These are phyloP conservation scores for Ballota nigra DNA, from an alignment of 257 asterid genomes.

Conservation along the genomic window DNA sequence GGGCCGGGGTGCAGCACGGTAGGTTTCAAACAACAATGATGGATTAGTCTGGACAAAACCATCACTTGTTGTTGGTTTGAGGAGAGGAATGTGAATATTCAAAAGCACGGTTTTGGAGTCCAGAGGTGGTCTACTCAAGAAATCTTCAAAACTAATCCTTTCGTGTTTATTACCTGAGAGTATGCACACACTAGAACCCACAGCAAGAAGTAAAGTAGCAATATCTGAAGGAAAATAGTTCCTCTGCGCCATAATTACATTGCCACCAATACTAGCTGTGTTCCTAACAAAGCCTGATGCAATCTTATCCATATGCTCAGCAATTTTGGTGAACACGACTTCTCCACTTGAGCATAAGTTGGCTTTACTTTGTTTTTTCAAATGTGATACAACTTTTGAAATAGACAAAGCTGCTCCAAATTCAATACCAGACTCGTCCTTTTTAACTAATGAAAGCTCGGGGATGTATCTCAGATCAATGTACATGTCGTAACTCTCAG, in stretches of 20 bases:
- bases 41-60: conserved; percentile 6
- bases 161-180: conserved; percentile 1
- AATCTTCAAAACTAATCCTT: conserved; percentile 10
- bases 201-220: conserved; percentile 21
- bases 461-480: conserved; percentile 21
- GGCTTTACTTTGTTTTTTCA: conserved; percentile 9
- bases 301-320: conserved; percentile 22
- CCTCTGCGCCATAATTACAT: conserved; percentile 22
- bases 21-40: conserved; percentile 14
- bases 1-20: conserved; percentile 25
- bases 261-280: conserved; percentile 26
- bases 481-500: conserved; percentile 6
- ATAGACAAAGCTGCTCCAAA: conserved; percentile 24
- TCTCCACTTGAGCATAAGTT: background rate
- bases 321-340: conserved; percentile 13
- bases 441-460: conserved; percentile 15
- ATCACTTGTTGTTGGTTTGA: too few species aligned
- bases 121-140: conserved; percentile 16
- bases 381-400: conserved; percentile 10
- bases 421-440: conserved; percentile 14
- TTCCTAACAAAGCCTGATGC: conserved; percentile 23
- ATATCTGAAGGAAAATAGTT: conserved; percentile 25
- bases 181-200: conserved; percentile 19
- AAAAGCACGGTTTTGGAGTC: conserved; percentile 14
- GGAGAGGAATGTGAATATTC: conserved; percentile 12